Evolutionary conservation across 305 asterid species (phyloP), one percentile per base, ranked within the genome.

Genomic region (Lippia alba): DNA sequence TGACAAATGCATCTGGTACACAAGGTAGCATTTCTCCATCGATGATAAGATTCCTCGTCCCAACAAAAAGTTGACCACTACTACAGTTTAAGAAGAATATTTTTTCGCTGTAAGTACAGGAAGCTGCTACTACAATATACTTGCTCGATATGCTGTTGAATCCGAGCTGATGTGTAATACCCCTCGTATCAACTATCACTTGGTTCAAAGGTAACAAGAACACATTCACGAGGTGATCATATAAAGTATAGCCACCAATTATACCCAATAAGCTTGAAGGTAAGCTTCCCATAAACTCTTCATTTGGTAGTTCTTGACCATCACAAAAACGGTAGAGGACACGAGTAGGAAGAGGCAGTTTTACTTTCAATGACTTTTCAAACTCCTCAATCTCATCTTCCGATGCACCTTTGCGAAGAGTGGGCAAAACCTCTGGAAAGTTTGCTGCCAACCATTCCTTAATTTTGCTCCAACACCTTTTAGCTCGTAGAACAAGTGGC

Each of bases 281-380:
- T 61, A 20, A 58, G 41, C 82, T 73, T 54, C 85, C 82, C 54
- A 20, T 41, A 41, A 71, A 66, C 44, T 78, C 80, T 36, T 82
- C 86, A 34, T 61, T 44, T 33, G 79, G 83, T 33, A 81, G 77
- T 56, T 87, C 89, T 71, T 94, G 98, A 34, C 99, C 99, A 72
- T 94, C 89, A 78, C 89, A 88, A 53, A 94, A 81, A 50, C 99
- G 86, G 64, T 94, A 94, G 30, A 91, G 88, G 59, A 88, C 82
- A 77, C 97, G 81, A 0, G 97, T 87, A 7, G 97, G 93, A 77
- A 94, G 90, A 67, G 99, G 99, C 51, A 94, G 80, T 76, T 88
- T 86, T 24, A 94, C 66, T 75, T 87, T 85, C 87, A 94, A 74
- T 48, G 64, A 59, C 56, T 73, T 83, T 84, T 91, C 97, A 54